These are phyloP conservation scores for Helminthosporium solani DNA, from an alignment of 2,329 filamentous ascomycete genomes.

Conservation along the genomic window DNA sequence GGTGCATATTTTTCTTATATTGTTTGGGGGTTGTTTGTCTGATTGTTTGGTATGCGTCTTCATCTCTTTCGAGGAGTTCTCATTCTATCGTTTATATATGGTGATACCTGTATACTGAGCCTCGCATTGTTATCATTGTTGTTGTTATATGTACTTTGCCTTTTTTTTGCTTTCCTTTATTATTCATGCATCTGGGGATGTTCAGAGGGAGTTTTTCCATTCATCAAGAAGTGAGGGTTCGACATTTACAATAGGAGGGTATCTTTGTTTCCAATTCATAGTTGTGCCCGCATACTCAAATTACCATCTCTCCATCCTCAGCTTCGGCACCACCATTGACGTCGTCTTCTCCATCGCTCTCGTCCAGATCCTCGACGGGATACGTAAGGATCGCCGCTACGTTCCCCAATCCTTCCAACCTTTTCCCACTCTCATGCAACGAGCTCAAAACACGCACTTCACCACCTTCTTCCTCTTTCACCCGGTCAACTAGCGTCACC, in stretches of 20 bases:
- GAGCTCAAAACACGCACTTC: slow-evolving; percentile 88
- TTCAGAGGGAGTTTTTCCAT: too few species aligned
- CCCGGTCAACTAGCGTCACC: slow-evolving; percentile 82
- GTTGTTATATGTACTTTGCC: neutral
- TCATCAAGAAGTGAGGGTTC: too few species aligned
- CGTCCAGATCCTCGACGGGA: slow-evolving; percentile 77
- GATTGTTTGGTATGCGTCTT: too few species aligned
- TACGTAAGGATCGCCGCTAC: slow-evolving; percentile 91
- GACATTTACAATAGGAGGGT: too few species aligned
- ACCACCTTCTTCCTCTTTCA: slow-evolving; percentile 77
- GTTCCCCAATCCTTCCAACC: slow-evolving; percentile 79
- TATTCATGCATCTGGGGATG: too few species aligned
- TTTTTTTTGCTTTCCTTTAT: neutral
- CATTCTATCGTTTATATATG: too few species aligned
- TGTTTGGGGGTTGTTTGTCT: too few species aligned
- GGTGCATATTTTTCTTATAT: too few species aligned
- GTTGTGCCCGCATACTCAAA: slow-evolving; percentile 9
- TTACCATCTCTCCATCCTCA: slow-evolving; percentile 30
- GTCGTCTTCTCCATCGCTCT: slow-evolving; percentile 51
- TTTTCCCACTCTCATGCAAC: slow-evolving; percentile 88
- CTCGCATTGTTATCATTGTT: too few species aligned
- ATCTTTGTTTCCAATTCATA: too few species aligned
- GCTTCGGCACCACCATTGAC: slow-evolving; percentile 12
- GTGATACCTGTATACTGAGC: too few species aligned
- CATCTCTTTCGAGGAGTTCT: too few species aligned